Base-by-base conservation (phyloP, 345 rosid genomes). In the Melaleuca quinquenervia region DNA sequence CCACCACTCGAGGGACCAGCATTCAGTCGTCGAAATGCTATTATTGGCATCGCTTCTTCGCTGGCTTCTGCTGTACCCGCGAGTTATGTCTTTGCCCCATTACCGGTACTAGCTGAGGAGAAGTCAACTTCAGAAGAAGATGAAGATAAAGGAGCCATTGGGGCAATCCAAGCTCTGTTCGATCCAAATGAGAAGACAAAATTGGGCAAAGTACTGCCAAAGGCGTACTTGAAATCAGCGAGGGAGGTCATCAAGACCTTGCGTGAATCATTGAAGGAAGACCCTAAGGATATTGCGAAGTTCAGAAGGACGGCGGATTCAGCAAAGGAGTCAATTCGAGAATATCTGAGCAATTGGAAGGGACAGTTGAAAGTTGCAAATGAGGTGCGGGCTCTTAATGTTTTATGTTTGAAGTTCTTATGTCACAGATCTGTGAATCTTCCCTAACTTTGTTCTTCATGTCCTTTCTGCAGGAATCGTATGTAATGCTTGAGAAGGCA, bases 251-350 rank as follows among this genome's bases (percentile, higher is more conserved):
- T 96, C 86, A 96, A 94, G 89, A 94, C 94, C 3, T 90, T 96
- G 84, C 94, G 96, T 1, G 96, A 96, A 83, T 97, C 98, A 6
- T 55, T 95, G 44, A 88, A 97, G 88, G 99, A 96, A 88, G 92
- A 97, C 82, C 92, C 96, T 22, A 92, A 91, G 85, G 98, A 96
- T 86, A 88, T 56, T 32, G 92, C 92, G 6, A 93, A 95, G 86
- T 96, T 97, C 82, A 92, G 98, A 75, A 88, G 98, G 85, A 95
- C 90, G 49, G 99, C 98, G 21, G 99, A 95, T 91, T 93, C 99
- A 2, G 99, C 98, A 8, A 96, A 96, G 88, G 98, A 93, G 88
- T 96, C 98, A 0, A 97, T 96, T 84, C 92, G 96, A 85, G 95
- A 96, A 13, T 96, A 95, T 86, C 87, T 97, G 90, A 89, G 94